A percentile compares a stretch with the other conserved stretches of the same genome.
These are phyloP conservation scores for Saxophila tyrrhenica DNA, from an alignment of 495 filamentous ascomycete species.

Conservation along the genomic window DNA sequence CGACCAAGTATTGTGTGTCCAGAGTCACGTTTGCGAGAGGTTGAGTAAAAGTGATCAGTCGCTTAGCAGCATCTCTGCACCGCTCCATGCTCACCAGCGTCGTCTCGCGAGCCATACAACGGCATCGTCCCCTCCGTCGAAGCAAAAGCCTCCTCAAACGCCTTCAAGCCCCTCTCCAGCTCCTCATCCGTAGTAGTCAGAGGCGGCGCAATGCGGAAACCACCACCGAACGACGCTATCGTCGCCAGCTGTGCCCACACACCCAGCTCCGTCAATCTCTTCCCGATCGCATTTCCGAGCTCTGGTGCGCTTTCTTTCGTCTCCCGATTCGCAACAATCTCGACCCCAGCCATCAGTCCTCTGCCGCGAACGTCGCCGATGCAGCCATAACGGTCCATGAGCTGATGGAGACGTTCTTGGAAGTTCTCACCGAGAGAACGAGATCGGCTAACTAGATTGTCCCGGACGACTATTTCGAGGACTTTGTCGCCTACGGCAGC, in stretches of 20 bases:
- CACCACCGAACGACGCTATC: constrained; percentile 34
- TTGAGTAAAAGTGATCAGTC: no score
- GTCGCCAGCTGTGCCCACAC: constrained; percentile 43
- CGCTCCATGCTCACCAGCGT: no score
- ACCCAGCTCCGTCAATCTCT: constrained; percentile 37
- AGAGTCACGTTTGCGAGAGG: no score
- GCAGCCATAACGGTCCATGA: constrained; percentile 39
- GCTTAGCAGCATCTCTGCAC: no score
- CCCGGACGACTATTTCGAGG: constrained; percentile 43
- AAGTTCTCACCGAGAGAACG: constrained; percentile 33
- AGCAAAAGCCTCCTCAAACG: constrained; percentile 39
- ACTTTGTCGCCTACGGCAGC: constrained; percentile 46
- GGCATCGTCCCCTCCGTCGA: constrained; percentile 17
- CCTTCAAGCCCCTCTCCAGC: constrained; percentile 36
- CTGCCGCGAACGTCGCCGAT: constrained; percentile 47
- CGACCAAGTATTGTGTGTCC: no score
- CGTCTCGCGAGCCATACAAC: constrained; percentile 3
- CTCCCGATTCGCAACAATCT: constrained; percentile 38
- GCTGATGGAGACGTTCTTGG: constrained; percentile 30
- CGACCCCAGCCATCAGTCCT: constrained; percentile 42
- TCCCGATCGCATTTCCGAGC: constrained; percentile 30
- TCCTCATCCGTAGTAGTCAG: constrained; percentile 42
- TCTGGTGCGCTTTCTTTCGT: constrained; percentile 36
- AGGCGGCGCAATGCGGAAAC: constrained; percentile 47
- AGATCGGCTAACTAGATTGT: constrained; percentile 34